A percentile compares a stretch with the other conserved stretches of the same genome.
Evolutionary conservation across 371 early-diverging fungal genomes (phyloP).

Genomic region (Lichtheimia ornata): DNA sequence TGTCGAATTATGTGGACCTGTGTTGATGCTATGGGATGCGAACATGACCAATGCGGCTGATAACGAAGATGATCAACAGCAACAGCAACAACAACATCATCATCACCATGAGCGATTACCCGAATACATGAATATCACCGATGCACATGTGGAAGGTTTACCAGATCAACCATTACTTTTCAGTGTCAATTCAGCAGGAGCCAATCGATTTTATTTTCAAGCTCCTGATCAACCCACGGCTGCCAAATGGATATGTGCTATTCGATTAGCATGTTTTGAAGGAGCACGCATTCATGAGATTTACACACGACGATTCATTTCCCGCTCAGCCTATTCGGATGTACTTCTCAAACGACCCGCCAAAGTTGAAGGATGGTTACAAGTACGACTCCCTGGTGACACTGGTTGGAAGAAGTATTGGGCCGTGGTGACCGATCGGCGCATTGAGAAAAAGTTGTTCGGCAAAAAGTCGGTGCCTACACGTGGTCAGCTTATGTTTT

Average conservation of each 20-base stretch:
- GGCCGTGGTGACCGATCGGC: constrained; percentile 57
- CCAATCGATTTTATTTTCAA: constrained; percentile 54
- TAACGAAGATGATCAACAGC: neutral
- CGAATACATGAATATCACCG: constrained; percentile 74
- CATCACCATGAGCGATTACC: constrained; percentile 28
- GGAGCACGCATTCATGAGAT: constrained; percentile 71
- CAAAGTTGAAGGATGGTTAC: constrained; percentile 53
- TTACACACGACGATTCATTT: constrained; percentile 68
- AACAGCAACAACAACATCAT: neutral
- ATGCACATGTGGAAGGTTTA: constrained; percentile 50
- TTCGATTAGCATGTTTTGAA: constrained; percentile 81
- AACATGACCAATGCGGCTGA: constrained; percentile 15
- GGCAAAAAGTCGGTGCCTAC: constrained; percentile 54
- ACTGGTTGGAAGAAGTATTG: constrained; percentile 67
- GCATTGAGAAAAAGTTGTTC: constrained; percentile 55
- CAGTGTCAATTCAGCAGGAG: constrained; percentile 63
- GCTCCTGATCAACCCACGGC: constrained; percentile 28
- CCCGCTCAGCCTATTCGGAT: constrained; percentile 14
- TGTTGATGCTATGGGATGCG: constrained; percentile 63
- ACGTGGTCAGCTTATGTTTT: constrained; percentile 60
- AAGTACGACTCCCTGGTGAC: constrained; percentile 63
- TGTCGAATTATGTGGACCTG: constrained; percentile 68
- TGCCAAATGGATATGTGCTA: constrained; percentile 66
- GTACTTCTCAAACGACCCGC: constrained; percentile 12
- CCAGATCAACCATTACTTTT: constrained; percentile 42